Base-by-base conservation (phyloP, 1,284 basidiomycete genomes). In the Naganishia sp. region DNA sequence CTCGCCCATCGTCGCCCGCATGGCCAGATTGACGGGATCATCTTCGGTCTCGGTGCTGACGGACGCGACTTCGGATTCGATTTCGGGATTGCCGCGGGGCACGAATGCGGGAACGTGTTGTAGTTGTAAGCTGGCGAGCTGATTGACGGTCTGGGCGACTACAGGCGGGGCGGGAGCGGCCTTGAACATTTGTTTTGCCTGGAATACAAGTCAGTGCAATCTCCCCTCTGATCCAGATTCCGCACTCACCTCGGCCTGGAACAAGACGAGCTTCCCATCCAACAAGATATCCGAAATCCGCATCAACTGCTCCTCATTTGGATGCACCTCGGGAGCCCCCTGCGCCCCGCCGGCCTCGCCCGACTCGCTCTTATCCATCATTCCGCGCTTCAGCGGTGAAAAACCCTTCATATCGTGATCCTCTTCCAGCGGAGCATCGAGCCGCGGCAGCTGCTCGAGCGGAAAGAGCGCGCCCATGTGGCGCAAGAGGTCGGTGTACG, bases 221-320 rank as follows among this genome's bases (percentile, higher is more conserved):
- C 47, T 49, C 47, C 25, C 21, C 1, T 5, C 21, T 11, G 35
- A 39, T 28, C 45, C 21, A 23, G n/a, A 21, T 21, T 13, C 7
- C 5, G 17, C 21, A 43, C 58, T 35, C 11, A 61, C 58, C 58
- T 61, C 58, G 23, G 47, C 32, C 32, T 61, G 58, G n/a, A 61
- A 51, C 58, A 61, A 68, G 31, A 80, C 70, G 58, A 80, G 64
- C 67, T 82, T 84, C 1, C 88, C 89, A 73, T 97, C 94, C 31
- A 84, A 82, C 61, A 94, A 82, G 54, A 98, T 80, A 77, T 97
- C 94, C 39, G 86, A 84, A 63, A 98, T 90, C 67, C 95, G 85
- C 92, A 96, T 95, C 55, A 97, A 81, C 73, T 94, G 90, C 81
- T 94, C 92, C 71, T 92, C 93, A 72, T 96, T 97, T 2, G 94